Base-by-base conservation (phyloP, 768 basidiomycete genomes). In the Serendipita indica region DNA sequence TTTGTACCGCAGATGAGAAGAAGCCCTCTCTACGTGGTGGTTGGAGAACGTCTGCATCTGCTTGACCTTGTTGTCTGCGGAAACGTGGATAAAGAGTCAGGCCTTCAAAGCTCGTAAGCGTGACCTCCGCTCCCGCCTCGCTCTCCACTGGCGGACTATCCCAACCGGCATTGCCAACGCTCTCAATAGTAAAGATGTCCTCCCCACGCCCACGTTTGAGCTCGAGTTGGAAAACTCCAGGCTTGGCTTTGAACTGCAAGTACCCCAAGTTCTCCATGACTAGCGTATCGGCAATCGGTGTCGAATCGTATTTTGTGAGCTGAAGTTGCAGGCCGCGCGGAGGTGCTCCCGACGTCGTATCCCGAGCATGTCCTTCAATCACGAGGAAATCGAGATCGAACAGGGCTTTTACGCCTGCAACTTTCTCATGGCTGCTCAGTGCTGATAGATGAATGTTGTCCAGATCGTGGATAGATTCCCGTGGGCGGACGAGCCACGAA, bases 231-330 rank as follows among this genome's bases (percentile, higher is more conserved):
- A 86, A 93, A 0, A 88, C 82, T 1, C 96, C 96, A 0, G 96
- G 96, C 58, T 79, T 86, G 1, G 88, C 85, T 68, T 90, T 91
- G 73, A 98, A 92, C 67, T 99, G 96, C 58, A 97, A 72, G 69
- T 99, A 99, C 1, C 96, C 96, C 3, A 98, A 73, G 67, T 98
- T 99, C 3, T 86, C 90, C 58, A 96, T 89, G 35, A 98, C 84
- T 60, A 83, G 86, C 0, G 96, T 98, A 64, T 96, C 92, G 4
- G 86, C 89, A 13, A 93, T 73, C 1, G 72, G 66, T 1, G 62
- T 68, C 7, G 64, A 66, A 56, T 73, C 67, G 3, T 77, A 71
- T 1, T 65, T 65, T 2, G 79, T 73, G 1, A 99, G 79, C 66
- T 96, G 85, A 1, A 99, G 78, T 64, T 98, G 94, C 2, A 97